phyloP scores from a whole-genome alignment of 805 yeast species.

The Saccharomycopsis javanensis region DNA sequence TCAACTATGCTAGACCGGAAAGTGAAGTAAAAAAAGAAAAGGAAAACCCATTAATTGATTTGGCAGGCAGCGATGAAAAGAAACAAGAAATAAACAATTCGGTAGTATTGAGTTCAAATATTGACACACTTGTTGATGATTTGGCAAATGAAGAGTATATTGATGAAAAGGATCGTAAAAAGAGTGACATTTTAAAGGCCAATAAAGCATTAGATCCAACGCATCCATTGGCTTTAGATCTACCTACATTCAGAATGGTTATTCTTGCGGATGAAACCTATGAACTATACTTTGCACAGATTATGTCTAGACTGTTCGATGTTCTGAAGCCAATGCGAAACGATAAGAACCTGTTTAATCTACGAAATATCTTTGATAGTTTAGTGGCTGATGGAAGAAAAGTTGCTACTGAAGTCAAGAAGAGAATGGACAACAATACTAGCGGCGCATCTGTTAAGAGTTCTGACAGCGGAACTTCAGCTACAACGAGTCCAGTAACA shows the following conservation, averaged over 20 bases:
- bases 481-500: neutral
- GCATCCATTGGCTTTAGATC: slow-evolving; percentile 60
- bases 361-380: slow-evolving; percentile 85
- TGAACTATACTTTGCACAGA: slow-evolving; percentile 69
- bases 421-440: slow-evolving; percentile 54
- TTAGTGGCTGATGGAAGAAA: slow-evolving; percentile 85
- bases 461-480: neutral
- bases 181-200: slow-evolving; percentile 36
- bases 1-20: slow-evolving; percentile 77
- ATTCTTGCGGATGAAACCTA: slow-evolving; percentile 88
- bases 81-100: neutral
- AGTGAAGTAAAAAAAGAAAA: slow-evolving; percentile 1
- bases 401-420: slow-evolving; percentile 82
- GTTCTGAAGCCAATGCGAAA: slow-evolving; percentile 43
- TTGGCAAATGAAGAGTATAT: slow-evolving; percentile 31
- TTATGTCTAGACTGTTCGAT: slow-evolving; percentile 60
- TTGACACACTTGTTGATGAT: slow-evolving; percentile 22
- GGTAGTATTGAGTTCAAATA: neutral
- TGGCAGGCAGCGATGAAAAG: neutral
- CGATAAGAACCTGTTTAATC: slow-evolving; percentile 41
- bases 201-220: slow-evolving; percentile 79
- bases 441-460: slow-evolving; percentile 1
- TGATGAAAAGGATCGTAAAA: slow-evolving; percentile 23
- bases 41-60: neutral
- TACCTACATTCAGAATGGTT: slow-evolving; percentile 92